Base-by-base conservation (phyloP, 2,329 filamentous ascomycete genomes). In the Fusarium marasasianum region DNA sequence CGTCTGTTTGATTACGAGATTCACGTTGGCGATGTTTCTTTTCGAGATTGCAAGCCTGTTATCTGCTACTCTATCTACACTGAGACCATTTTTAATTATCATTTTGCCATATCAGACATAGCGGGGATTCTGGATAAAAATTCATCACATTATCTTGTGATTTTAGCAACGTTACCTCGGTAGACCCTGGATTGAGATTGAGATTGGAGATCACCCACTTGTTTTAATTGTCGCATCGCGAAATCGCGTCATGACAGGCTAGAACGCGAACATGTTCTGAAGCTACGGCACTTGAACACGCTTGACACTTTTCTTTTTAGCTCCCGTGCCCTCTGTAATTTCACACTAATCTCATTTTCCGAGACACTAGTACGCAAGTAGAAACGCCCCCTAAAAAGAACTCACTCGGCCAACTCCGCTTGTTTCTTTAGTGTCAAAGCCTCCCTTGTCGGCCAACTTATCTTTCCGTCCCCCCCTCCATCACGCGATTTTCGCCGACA, bases 371-470 rank as follows among this genome's bases (percentile, higher is more conserved):
- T 51, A 69, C 66, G 26, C 44, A 63, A 69, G 54, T 13, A 51
- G 48, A 63, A 47, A 18, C 56, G 38, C 38, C 31, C 40, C 40
- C 14, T 29, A 37, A 14, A 14, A 45, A 13, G 13, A 22, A 18
- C 14, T 10, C 14, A 40, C 51, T 63, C 68, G 69, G 69, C 55
- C 68, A 72, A 67, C 63, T 33, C 38, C 31, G 38, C 33, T 35
- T 9, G 10, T 12, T 20, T 6, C n/a, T 24, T 26, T 17, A 29
- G 15, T 18, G n/a, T 15, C 29, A n/a, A 45, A 48, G 40, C 43
- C 55, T 56, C 51, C 62, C 45, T 35, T 59, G 55, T 75, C 72
- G 72, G 71, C 67, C 63, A 74, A 74, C 72, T 75, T 75, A 72
- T 74, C 68, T 63, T 64, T 58, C 41, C 66, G 1, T 24, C 44